Base-by-base conservation (phyloP, 2,329 filamentous ascomycete species). In the Penicillium sp. region DNA sequence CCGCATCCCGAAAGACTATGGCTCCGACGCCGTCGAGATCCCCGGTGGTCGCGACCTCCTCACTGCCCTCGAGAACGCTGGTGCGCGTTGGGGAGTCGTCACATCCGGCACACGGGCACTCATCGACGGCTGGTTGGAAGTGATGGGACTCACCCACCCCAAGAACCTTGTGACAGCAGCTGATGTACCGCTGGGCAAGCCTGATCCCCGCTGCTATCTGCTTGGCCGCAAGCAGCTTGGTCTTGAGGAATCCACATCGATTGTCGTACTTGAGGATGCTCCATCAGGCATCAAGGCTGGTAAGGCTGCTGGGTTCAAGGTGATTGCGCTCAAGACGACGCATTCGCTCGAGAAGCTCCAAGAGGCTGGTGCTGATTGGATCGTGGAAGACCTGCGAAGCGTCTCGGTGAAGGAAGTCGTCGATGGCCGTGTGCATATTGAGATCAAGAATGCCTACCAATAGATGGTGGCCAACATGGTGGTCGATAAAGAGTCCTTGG, bases 251-350 rank as follows among this genome's bases (percentile, higher is more conserved):
- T 78, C 76, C 32, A 73, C 76, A 27, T 80, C 74, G 50, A 74
- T 93, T 41, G 78, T 96, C 51, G 92, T 97, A 45, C 77, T 96
- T 36, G 92, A 97, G 75, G 92, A 97, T 76, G 90, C 90, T 52
- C 92, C 92, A 5, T 90, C 91, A 7, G 92, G 92, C 5, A 90
- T 96, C 67, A 81, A 77, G 60, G 86, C 92, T 27, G 92, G 92
- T 45, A 95, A 92, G 75, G 89, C 84, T 1, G 92, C 92, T 9
- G 92, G 91, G 2, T 96, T 89, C 77, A 87, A 83, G 68, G 92
- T 96, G 11, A 76, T 96, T 43, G 92, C 87, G n/a, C 76, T 97
- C 50, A 84, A 89, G 51, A 96, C 92, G 50, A 95, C 90, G 67
- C 92, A 96, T 75, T 85, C 83, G 24, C 77, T 87, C 43, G 84